Conservation (phyloP, 148 eudicot species). For the Fallopia convolvulus region DNA sequence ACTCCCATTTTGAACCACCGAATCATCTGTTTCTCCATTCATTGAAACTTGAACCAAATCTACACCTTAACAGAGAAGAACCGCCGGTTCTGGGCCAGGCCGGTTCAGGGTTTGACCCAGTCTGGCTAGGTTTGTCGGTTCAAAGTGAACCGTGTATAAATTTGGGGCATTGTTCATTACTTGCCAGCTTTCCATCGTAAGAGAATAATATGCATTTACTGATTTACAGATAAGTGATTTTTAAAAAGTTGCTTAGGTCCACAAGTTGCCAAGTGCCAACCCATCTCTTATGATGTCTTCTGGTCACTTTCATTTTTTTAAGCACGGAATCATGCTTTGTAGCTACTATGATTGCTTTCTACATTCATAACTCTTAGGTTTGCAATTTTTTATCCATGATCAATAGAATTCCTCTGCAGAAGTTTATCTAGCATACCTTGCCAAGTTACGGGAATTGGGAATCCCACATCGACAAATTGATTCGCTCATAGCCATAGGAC, state of each 20-base stretch:
- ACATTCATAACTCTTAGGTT: background rate
- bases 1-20: too few species aligned
- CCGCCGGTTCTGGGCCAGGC: too few species aligned
- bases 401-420: too few species aligned
- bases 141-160: constrained; percentile 17
- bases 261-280: background rate
- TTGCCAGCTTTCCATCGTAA: background rate
- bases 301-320: background rate
- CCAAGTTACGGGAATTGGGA: too few species aligned
- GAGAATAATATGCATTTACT: background rate
- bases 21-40: constrained; percentile 35
- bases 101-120: too few species aligned
- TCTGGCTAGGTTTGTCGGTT: too few species aligned
- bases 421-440: too few species aligned
- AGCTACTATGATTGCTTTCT: background rate
- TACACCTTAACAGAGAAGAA: too few species aligned
- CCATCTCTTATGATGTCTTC: background rate
- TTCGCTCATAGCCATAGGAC: too few species aligned
- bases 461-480: too few species aligned
- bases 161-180: constrained; percentile 47
- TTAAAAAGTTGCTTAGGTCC: constrained; percentile 2
- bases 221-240: background rate
- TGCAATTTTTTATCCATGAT: too few species aligned
- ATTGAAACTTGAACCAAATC: too few species aligned
- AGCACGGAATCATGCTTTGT: background rate